phyloP scores from a whole-genome alignment of 768 basidiomycete genomes.

The Clathrus columnatus region DNA sequence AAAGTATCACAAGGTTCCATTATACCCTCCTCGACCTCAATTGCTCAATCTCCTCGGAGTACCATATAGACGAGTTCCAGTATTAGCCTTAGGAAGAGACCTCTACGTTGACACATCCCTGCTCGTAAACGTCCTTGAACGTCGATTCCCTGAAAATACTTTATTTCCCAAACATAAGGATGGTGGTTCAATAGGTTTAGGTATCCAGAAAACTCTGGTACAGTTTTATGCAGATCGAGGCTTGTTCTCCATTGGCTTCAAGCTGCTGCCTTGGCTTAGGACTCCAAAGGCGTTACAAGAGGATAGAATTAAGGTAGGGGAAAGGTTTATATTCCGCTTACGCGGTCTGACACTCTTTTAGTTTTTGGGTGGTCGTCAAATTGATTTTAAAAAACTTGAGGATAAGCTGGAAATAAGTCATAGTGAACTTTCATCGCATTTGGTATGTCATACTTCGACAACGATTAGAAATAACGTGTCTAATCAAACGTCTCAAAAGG shows the following conservation, averaged over 20 bases:
- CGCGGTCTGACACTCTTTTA: background rate
- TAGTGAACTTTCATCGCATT: conserved; percentile 36
- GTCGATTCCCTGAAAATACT: conserved; percentile 44
- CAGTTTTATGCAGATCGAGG: conserved; percentile 37
- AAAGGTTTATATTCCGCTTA: conserved; percentile 16
- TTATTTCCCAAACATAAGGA: conserved; percentile 40
- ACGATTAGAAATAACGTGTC: conserved; percentile 14
- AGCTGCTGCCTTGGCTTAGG: conserved; percentile 39
- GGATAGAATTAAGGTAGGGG: conserved; percentile 38
- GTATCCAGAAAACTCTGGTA: conserved; percentile 39
- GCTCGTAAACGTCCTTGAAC: conserved; percentile 43
- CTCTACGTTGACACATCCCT: conserved; percentile 54
- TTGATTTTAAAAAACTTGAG: conserved; percentile 30
- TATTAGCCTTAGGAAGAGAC: conserved; percentile 53
- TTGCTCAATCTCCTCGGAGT: conserved; percentile 44
- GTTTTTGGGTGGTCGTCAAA: conserved; percentile 23
- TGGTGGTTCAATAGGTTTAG: conserved; percentile 24
- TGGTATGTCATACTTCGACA: conserved; percentile 36
- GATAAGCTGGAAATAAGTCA: conserved; percentile 24
- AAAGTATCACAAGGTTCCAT: conserved; percentile 33
- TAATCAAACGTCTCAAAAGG: conserved; percentile 15
- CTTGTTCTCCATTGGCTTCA: conserved; percentile 34
- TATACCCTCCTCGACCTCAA: conserved; percentile 46
- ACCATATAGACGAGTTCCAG: conserved; percentile 48
- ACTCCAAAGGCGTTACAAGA: conserved; percentile 37